Percentiles rank a stretch among this genome's conserved stretches.
These are phyloP conservation scores for Strigomonas galati DNA, from an alignment of 208 protist genomes.

Conservation along the genomic window DNA sequence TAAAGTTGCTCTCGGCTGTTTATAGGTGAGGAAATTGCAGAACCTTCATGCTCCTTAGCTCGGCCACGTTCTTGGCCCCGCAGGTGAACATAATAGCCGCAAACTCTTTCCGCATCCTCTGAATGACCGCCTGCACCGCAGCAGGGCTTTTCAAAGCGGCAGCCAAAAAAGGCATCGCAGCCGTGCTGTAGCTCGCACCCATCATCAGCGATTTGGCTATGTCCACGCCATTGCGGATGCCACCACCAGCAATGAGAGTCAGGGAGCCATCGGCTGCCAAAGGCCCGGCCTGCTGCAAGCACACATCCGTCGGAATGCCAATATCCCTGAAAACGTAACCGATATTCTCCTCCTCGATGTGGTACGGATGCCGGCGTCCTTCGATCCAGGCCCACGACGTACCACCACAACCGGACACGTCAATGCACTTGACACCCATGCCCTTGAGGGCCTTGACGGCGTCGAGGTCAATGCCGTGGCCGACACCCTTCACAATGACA, in stretches of 20 bases:
- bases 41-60: slow-evolving; percentile 57
- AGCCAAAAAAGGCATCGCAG: slow-evolving; percentile 87
- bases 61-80: slow-evolving; percentile 71
- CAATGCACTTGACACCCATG: slow-evolving; percentile 82
- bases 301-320: slow-evolving; percentile 83
- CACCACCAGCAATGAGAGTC: slow-evolving; percentile 85
- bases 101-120: slow-evolving; percentile 72
- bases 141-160: slow-evolving; percentile 75
- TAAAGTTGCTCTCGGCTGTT: neutral
- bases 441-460: slow-evolving; percentile 56
- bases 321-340: slow-evolving; percentile 88
- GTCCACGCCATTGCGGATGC: slow-evolving; percentile 85
- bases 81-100: slow-evolving; percentile 87
- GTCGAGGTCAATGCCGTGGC: slow-evolving; percentile 86
- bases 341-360: slow-evolving; percentile 63
- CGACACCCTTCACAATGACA: slow-evolving; percentile 88
- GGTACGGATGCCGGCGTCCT: slow-evolving; percentile 63
- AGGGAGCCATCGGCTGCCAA: slow-evolving; percentile 45
- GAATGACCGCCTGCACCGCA: slow-evolving; percentile 66
- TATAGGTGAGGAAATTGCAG: slow-evolving; percentile 43
- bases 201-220: slow-evolving; percentile 85
- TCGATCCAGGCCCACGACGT: slow-evolving; percentile 93
- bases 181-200: slow-evolving; percentile 75
- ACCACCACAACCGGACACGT: slow-evolving; percentile 88
- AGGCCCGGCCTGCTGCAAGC: slow-evolving; percentile 53